Conservation (phyloP, 1,284 basidiomycete species). For the Neolentinus lepideus region DNA sequence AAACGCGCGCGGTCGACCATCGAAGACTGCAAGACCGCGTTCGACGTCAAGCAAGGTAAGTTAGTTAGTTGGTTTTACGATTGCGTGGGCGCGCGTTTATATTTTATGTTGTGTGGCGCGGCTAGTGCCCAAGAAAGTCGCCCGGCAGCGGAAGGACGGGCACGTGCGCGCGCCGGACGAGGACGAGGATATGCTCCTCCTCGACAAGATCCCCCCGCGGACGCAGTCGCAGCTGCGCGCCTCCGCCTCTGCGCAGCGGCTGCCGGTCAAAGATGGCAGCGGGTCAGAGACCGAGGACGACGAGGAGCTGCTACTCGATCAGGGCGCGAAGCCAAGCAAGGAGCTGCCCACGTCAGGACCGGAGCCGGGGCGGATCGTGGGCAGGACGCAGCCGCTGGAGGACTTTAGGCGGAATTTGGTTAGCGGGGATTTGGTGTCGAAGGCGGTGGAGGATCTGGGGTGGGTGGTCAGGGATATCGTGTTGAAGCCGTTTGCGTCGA, state of each 20-base stretch:
- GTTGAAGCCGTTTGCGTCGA: conserved; percentile 57
- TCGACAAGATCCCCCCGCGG: conserved; percentile 38
- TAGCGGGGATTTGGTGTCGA: conserved; percentile 71
- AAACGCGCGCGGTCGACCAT: conserved; percentile 51
- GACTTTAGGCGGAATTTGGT: conserved; percentile 71
- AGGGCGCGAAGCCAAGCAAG: no score
- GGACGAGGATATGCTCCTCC: conserved; percentile 57
- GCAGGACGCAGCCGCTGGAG: conserved; percentile 61
- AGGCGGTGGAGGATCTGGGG: conserved; percentile 76
- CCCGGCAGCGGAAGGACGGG: conserved; percentile 44
- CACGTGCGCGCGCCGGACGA: conserved; percentile 55
- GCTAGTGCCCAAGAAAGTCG: conserved; percentile 56
- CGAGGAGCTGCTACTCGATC: conserved; percentile 19
- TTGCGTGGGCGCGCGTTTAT: no score
- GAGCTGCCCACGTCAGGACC: conserved; percentile 38
- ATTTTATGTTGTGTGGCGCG: no score
- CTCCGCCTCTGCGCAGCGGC: background rate
- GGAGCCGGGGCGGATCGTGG: conserved; percentile 56
- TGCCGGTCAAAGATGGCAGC: background rate
- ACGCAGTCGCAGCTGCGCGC: conserved; percentile 7
- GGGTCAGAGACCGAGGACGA: conserved; percentile 22
- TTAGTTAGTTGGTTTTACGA: conserved; percentile 2
- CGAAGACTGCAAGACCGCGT: conserved; percentile 52
- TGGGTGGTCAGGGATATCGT: conserved; percentile 67
- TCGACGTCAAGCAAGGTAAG: conserved; percentile 72